Evolutionary conservation across 208 protist genomes (phyloP).

Genomic region (Eutreptiella sp.): DNA sequence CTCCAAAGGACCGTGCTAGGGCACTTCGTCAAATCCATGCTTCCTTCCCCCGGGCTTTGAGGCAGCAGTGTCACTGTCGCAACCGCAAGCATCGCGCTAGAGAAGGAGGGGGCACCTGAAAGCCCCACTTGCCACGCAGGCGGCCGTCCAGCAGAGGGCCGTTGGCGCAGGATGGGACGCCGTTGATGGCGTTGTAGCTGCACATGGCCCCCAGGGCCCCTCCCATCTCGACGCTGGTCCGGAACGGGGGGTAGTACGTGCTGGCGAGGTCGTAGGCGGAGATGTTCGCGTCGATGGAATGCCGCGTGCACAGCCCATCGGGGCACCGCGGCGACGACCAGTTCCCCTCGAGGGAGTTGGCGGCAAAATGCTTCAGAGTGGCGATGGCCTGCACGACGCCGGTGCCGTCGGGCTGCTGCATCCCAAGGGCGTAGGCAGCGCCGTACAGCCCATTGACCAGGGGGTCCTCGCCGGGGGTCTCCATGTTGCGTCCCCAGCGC

Average conservation of each 20-base stretch:
- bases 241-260: conserved; percentile 15
- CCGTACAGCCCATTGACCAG: conserved; percentile 13
- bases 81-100: too few relatives aligned
- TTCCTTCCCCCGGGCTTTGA: too few relatives aligned
- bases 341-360: conserved; percentile 24
- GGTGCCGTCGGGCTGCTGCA: conserved; percentile 3
- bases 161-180: conserved; percentile 29
- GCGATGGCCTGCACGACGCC: conserved; percentile 6
- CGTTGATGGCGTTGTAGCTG: conserved; percentile 13
- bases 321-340: too few relatives aligned
- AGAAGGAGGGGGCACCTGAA: too few relatives aligned
- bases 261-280: conserved; percentile 1
- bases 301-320: neutral
- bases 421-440: conserved; percentile 13
- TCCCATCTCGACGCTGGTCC: neutral
- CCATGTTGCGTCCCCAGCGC: conserved; percentile 34
- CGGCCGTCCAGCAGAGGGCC: conserved; percentile 5
- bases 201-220: conserved; percentile 9
- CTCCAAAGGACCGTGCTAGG: too few relatives aligned
- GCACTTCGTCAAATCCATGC: too few relatives aligned
- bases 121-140: conserved; percentile 24
- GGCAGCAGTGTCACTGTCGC: too few relatives aligned
- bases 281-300: conserved; percentile 28
- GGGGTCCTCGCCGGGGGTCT: conserved; percentile 30
- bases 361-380: conserved; percentile 36